Base-by-base conservation (phyloP, 768 basidiomycete species). In the Steccherinum ochraceum region DNA sequence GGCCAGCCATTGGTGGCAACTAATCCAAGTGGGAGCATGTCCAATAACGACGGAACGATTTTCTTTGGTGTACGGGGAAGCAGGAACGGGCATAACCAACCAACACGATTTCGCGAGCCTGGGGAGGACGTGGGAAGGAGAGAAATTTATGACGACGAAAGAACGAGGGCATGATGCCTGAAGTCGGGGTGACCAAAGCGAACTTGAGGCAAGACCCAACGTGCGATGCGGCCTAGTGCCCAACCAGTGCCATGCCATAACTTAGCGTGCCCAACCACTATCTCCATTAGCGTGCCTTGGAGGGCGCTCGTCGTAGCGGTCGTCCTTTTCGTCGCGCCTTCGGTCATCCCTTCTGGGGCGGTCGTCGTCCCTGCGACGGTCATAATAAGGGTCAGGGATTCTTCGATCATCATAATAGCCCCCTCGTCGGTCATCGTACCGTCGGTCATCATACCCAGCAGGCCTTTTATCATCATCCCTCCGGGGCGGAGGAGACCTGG, bases 391-490 rank as follows among this genome's bases (percentile, higher is more conserved):
- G 78, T 89, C 84, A 83, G 85, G 85, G 67, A 72, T 78, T 82
- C 80, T 83, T 74, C 80, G 85, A 69, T 83, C 83, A 82, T 87
- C 85, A 81, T 83, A 70, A 59, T 75, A 81, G 64, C 80, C 82
- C 64, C 85, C 86, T 71, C 89, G 84, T 68, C 89, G 83, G 70
- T 89, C 85, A 81, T 90, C 89, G 83, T 89, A 87, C 35, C 89
- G 84, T 69, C 89, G 83, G 69, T 89, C 85, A 81, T 90, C 89
- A 82, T 89, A 88, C 83, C 86, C 87, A 83, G 86, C 84, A 82
- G 86, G 80, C 78, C 85, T 84, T 79, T 77, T 82, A 72, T 89
- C 86, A 75, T 89, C 86, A 71, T 73, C 86, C 78, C 88, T 86
- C 78, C 75, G 78, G 53, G 81, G 77, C 59, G 86, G 83, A 66